Conservation (phyloP, 1,139 yeast genomes). For the Suhomyces kunorum region DNA sequence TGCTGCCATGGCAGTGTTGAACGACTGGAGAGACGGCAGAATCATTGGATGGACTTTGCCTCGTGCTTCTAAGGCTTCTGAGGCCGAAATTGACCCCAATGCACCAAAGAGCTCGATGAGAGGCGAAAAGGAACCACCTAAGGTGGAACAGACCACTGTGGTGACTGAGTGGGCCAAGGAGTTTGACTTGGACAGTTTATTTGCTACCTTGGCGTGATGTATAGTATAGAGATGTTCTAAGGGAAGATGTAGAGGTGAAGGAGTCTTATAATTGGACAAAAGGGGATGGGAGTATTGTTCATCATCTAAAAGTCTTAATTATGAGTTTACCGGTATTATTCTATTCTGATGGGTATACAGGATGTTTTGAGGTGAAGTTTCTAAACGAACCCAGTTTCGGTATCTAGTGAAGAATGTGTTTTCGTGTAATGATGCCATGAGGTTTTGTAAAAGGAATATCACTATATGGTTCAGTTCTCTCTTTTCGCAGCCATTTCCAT, state of each 20-base stretch:
- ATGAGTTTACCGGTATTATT: too few relatives aligned
- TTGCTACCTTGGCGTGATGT: conserved; percentile 25
- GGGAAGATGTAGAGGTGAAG: not conserved
- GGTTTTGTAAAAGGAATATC: too few relatives aligned
- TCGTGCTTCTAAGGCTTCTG: conserved; percentile 54
- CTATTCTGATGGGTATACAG: too few relatives aligned
- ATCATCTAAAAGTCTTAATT: too few relatives aligned
- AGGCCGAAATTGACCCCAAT: conserved; percentile 25
- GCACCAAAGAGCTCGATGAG: conserved; percentile 46
- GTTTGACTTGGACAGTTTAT: conserved; percentile 84
- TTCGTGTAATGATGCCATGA: too few relatives aligned
- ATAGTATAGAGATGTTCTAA: conserved; percentile 2
- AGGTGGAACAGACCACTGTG: conserved; percentile 74
- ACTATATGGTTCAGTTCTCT: too few relatives aligned
- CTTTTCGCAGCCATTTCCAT: too few relatives aligned
- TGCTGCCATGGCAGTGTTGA: conserved; percentile 81
- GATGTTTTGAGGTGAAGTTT: too few relatives aligned
- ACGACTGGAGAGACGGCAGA: conserved; percentile 98
- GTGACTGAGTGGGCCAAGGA: conserved; percentile 94
- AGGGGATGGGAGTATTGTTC: too few relatives aligned
- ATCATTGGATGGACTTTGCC: conserved; percentile 90
- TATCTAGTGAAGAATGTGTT: too few relatives aligned
- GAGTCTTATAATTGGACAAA: too few relatives aligned
- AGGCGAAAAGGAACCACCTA: conserved; percentile 51
- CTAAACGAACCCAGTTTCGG: too few relatives aligned